Evolutionary conservation across 2,329 filamentous ascomycete species (phyloP).

Genomic region (Alternaria gansuensis): DNA sequence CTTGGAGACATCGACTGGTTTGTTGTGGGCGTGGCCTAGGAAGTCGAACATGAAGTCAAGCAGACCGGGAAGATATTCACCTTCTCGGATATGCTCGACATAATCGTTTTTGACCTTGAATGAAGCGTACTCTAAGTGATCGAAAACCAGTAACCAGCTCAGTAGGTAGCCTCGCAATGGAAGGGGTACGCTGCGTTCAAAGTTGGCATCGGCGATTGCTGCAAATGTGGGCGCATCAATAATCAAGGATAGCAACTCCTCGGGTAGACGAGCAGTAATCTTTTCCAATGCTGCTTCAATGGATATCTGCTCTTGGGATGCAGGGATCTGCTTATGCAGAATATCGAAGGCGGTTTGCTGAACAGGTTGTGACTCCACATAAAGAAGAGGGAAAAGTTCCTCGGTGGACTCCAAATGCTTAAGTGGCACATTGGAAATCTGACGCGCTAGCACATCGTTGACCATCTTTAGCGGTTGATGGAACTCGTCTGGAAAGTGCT

Average conservation of each 20-base stretch:
- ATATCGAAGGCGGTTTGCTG: slow-evolving; percentile 83
- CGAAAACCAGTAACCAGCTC: slow-evolving; percentile 89
- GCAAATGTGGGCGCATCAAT: slow-evolving; percentile 78
- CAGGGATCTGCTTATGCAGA: slow-evolving; percentile 80
- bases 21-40: slow-evolving; percentile 78
- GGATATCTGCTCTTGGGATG: slow-evolving; percentile 80
- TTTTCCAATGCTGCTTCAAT: slow-evolving; percentile 79
- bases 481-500: slow-evolving; percentile 60
- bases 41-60: slow-evolving; percentile 85
- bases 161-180: slow-evolving; percentile 81
- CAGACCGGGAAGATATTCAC: slow-evolving; percentile 72
- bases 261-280: slow-evolving; percentile 75
- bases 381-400: slow-evolving; percentile 78
- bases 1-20: slow-evolving; percentile 74
- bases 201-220: slow-evolving; percentile 70
- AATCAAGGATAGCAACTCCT: slow-evolving; percentile 84
- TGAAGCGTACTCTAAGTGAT: slow-evolving; percentile 80
- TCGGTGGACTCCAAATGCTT: slow-evolving; percentile 69
- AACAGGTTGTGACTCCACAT: slow-evolving; percentile 76
- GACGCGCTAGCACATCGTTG: slow-evolving; percentile 75
- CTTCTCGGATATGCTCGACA: slow-evolving; percentile 77
- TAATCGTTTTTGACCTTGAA: slow-evolving; percentile 86
- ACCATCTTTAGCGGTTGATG: slow-evolving; percentile 77
- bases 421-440: slow-evolving; percentile 70
- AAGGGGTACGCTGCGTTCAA: slow-evolving; percentile 72